Evolutionary conservation across 2,329 filamentous ascomycete species (phyloP), one percentile per base, ranked within the genome.

Genomic region (Fusarium dimerum): DNA sequence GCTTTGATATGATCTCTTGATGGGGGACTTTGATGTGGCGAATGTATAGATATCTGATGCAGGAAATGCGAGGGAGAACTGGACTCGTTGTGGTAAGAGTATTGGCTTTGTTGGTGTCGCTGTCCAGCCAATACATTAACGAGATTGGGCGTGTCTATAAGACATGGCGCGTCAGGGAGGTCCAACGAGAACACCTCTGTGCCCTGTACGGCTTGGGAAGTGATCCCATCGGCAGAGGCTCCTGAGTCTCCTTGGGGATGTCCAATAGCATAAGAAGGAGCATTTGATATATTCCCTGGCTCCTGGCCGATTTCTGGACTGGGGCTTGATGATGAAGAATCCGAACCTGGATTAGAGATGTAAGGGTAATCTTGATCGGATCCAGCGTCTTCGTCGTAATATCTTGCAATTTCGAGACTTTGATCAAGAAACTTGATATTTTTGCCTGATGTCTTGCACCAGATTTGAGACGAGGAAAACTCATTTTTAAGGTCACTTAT

Each of bases 391-490:
- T 26, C 20, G 17, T 54, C 51, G 40, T 54, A 56, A 13, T 12
- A 47, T 12, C 54, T 44, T 12, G 53, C 56, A 17, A 59, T 45
- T 30, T 54, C 53, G 12, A 59, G 54, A 42, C 44, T 54, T 48
- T 59, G 57, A 16, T 60, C 57, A 10, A 60, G 52, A 11, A 60
- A 60, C 51, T 57, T 53, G 49, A 60, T 55, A 29, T 45, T 55
- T 18, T 60, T 57, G 9, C 57, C 55, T 2, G 51, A 52, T 4
- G 54, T 57, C 30, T 46, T 55, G 47, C 55, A 58, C 57, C 55
- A 60, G 5, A 55, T 41, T 17, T 60, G 57, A 12, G 26, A 54
- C 16, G 47, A 18, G n/a, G 54, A 59, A 44, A 56, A 59, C 41
- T 56, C 56, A 30, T 48, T 50, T 2, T 50, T 50, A 15, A 54